A percentile compares a stretch with the other conserved stretches of the same genome.
These are phyloP conservation scores for Cryptococcus sp. DNA, from an alignment of 1,284 basidiomycete genomes.

Conservation along the genomic window DNA sequence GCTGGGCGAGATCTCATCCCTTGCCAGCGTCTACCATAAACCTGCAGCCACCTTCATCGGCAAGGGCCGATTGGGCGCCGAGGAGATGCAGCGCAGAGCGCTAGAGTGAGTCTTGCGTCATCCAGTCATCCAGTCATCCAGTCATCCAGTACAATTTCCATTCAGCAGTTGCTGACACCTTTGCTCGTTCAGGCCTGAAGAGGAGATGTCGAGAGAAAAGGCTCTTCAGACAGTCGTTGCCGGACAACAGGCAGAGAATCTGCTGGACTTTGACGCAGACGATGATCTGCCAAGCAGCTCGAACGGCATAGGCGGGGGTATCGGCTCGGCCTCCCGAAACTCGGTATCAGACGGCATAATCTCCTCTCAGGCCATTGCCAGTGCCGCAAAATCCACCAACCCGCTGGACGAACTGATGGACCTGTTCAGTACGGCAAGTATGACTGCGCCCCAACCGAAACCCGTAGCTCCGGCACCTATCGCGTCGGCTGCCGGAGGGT, in stretches of 20 bases:
- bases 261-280: slow-evolving; percentile 88
- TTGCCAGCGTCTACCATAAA: slow-evolving; percentile 95
- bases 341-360: slow-evolving; percentile 20
- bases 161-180: slow-evolving; percentile 3
- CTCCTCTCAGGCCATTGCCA: slow-evolving; percentile 37
- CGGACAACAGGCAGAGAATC: slow-evolving; percentile 88
- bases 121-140: too few species aligned
- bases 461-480: slow-evolving; percentile 20
- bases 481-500: slow-evolving; percentile 3
- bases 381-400: slow-evolving; percentile 59
- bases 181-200: slow-evolving; percentile 58
- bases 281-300: slow-evolving; percentile 58
- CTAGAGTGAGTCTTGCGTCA: slow-evolving; percentile 60
- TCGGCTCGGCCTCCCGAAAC: slow-evolving; percentile 1
- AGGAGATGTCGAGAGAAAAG: slow-evolving; percentile 67
- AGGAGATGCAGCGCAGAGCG: slow-evolving; percentile 72
- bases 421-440: slow-evolving; percentile 67
- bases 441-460: slow-evolving; percentile 44
- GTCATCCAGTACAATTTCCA: neutral
- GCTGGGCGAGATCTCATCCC: slow-evolving; percentile 77
- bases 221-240: slow-evolving; percentile 85
- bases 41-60: slow-evolving; percentile 90
- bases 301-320: slow-evolving; percentile 38
- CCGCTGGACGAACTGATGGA: slow-evolving; percentile 88
- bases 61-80: slow-evolving; percentile 77